Base-by-base conservation (phyloP, 148 eudicot genomes). In the Silene conica region DNA sequence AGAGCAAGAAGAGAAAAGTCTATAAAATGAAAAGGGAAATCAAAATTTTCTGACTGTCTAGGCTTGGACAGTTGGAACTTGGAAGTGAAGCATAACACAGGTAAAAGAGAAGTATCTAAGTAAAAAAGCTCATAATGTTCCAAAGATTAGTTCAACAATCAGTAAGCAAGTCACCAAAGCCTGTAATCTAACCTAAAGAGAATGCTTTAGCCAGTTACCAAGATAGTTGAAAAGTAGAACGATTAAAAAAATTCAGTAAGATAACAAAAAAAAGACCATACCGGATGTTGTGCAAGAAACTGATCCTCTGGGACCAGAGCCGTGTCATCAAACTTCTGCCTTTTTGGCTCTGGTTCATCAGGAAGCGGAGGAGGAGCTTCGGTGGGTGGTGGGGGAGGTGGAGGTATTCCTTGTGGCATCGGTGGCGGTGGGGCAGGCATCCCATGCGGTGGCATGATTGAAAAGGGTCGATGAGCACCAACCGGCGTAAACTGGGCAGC, bases 301-400 rank as follows among this genome's bases (percentile, higher is more conserved):
- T 90, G 92, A 46, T 90, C 96, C 85, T 90, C 96, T 10, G 96
- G 96, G 66, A 90, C 78, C 69, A 90, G 87, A 52, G 82, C 67
- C 5, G 87, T 76, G 76, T 90, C 96, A 80, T 90, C 96, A 76
- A 87, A 85, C 78, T 83, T 90, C 80, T 85, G 96, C 80, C 85
- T 88, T 80, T 90, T 90, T 31, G 96, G 96, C 70, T 90, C 96
- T 61, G 96, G 96, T 69, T 90, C 96, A 11, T 90, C 96, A 4
- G 96, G 96, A 63, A 90, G 92, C 23, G 96, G 93, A 4, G 89
- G 94, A 77, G 89, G 96, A 77, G 96, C 92, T 77, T 90, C 96
- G 46, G 88, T 92, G 8, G 89, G 92, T 58, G 90, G 96, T 21
- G 92, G 96, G 15, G 96, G 95, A 6, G 92, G 96, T 28, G 95